Percentiles rank a stretch among this genome's conserved stretches.
Conservation (phyloP, 2,329 filamentous ascomycete species). For the Byssochlamys sp. region DNA sequence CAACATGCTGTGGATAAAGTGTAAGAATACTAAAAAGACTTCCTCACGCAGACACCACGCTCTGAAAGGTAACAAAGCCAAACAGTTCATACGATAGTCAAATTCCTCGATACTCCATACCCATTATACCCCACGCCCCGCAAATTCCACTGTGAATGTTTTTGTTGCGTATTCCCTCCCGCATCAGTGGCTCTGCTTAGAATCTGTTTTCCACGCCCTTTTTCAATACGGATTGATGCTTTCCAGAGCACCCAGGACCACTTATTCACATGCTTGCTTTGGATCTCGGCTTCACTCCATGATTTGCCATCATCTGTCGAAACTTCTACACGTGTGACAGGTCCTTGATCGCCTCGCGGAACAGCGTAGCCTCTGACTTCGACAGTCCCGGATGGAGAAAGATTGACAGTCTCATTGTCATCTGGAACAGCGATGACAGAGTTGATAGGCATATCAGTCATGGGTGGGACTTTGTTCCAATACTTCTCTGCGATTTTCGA, state of each 20-base stretch:
- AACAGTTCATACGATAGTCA: constrained; percentile 31
- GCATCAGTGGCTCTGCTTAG: constrained; percentile 47
- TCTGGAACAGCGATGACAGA: constrained; percentile 44
- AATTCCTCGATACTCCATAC: constrained; percentile 44
- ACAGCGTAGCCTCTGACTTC: constrained; percentile 48
- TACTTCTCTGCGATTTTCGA: constrained; percentile 42
- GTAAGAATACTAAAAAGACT: background rate
- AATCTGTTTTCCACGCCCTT: constrained; percentile 36
- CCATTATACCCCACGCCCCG: constrained; percentile 53
- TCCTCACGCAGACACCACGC: background rate
- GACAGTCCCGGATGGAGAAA: constrained; percentile 33
- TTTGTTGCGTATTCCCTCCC: constrained; percentile 43
- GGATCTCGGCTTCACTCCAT: constrained; percentile 42
- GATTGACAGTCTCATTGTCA: constrained; percentile 33
- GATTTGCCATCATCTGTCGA: constrained; percentile 40
- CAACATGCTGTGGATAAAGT: background rate
- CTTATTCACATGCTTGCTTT: constrained; percentile 24
- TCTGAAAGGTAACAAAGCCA: background rate
- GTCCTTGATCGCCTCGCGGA: constrained; percentile 44
- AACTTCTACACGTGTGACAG: constrained; percentile 46
- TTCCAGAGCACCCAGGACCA: constrained; percentile 53
- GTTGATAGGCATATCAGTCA: constrained; percentile 50
- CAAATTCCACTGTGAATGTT: constrained; percentile 47
- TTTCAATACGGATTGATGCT: constrained; percentile 33
- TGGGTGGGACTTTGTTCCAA: constrained; percentile 42